Evolutionary conservation across 306 rosid genomes (phyloP).

Genomic region (Cucurbita pepo): DNA sequence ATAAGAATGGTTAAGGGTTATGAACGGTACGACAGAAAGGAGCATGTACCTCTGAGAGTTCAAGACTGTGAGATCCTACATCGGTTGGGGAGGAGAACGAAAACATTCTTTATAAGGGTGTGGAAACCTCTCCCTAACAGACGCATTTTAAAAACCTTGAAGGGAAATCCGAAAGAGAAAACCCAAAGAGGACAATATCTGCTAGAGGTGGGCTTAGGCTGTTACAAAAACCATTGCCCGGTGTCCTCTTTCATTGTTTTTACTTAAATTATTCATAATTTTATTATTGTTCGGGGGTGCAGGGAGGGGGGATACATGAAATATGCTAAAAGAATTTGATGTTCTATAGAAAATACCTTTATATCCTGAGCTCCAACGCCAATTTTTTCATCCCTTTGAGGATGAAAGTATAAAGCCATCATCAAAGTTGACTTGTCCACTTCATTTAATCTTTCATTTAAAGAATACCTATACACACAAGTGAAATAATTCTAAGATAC

Average conservation of each 20-base stretch:
- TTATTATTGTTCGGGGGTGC: background rate
- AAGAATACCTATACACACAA: conserved; percentile 35
- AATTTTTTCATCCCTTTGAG: conserved; percentile 35
- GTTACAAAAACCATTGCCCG: too few relatives aligned
- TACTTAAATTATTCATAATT: background rate
- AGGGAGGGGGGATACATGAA: background rate
- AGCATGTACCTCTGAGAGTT: too few relatives aligned
- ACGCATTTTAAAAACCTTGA: too few relatives aligned
- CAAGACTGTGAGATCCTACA: too few relatives aligned
- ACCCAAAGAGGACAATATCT: too few relatives aligned
- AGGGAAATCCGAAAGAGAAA: too few relatives aligned
- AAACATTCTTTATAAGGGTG: too few relatives aligned
- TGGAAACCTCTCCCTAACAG: too few relatives aligned
- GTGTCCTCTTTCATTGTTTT: background rate
- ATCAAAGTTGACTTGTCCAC: conserved; percentile 37
- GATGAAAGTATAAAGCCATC: conserved; percentile 63
- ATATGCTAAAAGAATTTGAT: background rate
- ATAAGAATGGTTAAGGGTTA: too few relatives aligned
- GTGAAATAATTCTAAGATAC: background rate
- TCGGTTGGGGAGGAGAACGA: too few relatives aligned
- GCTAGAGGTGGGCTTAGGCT: too few relatives aligned
- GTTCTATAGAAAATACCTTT: conserved; percentile 30
- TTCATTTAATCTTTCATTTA: conserved; percentile 40
- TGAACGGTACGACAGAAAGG: too few relatives aligned
- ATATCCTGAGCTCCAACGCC: conserved; percentile 49